A percentile compares a stretch with the other conserved stretches of the same genome.
phyloP scores from a whole-genome alignment of 139 green algal genomes.

The Tetraselmis chui region DNA sequence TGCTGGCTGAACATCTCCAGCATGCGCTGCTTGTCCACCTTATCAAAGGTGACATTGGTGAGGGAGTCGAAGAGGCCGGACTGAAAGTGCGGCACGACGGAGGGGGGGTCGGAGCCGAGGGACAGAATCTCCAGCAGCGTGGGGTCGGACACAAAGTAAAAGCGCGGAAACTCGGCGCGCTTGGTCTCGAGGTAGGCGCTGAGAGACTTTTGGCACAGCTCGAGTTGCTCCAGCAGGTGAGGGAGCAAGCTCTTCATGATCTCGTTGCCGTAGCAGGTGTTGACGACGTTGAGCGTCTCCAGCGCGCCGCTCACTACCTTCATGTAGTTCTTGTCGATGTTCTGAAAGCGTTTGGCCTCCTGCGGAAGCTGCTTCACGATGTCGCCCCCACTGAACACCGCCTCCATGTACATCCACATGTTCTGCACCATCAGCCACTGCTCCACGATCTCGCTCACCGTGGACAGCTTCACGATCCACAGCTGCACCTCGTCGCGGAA shows the following conservation, averaged over 20 bases:
- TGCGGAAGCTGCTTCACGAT: constrained; percentile 93
- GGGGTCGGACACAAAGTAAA: constrained; percentile 96
- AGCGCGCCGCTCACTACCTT: constrained; percentile 74
- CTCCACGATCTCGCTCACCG: constrained; percentile 87
- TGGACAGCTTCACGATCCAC: constrained; percentile 72
- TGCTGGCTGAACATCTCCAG: constrained; percentile 86
- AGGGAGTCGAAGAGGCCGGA: constrained; percentile 91
- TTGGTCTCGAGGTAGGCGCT: constrained; percentile 91
- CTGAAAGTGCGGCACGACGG: constrained; percentile 91
- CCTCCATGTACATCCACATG: constrained; percentile 97
- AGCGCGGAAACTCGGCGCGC: constrained; percentile 88
- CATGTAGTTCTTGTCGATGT: constrained; percentile 96
- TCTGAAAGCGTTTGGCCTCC: constrained; percentile 91
- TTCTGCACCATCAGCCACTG: constrained; percentile 88
- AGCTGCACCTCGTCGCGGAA: constrained; percentile 76
- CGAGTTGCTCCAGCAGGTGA: constrained; percentile 87
- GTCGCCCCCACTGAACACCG: constrained; percentile 88
- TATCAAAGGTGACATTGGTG: constrained; percentile 84
- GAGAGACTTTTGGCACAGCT: constrained; percentile 92
- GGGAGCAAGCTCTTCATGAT: constrained; percentile 87
- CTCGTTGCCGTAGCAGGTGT: constrained; percentile 78
- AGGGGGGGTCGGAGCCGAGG: constrained; percentile 79
- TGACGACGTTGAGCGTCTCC: constrained; percentile 78
- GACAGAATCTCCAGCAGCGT: constrained; percentile 95
- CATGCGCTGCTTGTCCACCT: constrained; percentile 80